These are phyloP conservation scores for Geotrichum klebahnii DNA, from an alignment of 1,139 yeast species.

Conservation along the genomic window DNA sequence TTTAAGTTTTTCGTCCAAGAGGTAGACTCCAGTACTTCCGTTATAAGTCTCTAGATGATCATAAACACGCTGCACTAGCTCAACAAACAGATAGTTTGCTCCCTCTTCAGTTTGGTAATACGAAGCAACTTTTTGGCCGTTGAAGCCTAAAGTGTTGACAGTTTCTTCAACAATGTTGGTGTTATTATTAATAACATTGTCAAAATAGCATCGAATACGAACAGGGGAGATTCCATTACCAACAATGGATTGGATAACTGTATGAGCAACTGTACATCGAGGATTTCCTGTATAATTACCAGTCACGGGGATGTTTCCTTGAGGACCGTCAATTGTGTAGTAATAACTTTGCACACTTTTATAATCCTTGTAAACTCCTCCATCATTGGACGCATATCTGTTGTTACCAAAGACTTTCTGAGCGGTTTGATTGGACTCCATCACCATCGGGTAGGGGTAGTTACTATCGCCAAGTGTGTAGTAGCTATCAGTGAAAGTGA, in stretches of 20 bases:
- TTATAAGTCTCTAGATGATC: neutral
- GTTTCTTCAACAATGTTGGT: neutral
- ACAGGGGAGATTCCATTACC: neutral
- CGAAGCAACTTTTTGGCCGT: neutral
- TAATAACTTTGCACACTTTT: neutral
- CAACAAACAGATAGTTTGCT: conserved; percentile 10
- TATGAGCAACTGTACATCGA: conserved; percentile 6
- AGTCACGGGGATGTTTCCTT: neutral
- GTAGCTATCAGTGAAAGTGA: neutral
- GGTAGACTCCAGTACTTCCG: neutral
- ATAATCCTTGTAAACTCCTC: neutral
- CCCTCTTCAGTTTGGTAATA: conserved; percentile 5
- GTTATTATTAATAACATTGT: neutral
- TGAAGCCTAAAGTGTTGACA: neutral
- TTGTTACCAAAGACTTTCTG: conserved; percentile 8
- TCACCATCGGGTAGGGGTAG: neutral
- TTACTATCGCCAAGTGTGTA: neutral
- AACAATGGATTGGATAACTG: neutral
- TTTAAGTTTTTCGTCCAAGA: neutral
- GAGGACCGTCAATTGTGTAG: conserved; percentile 3
- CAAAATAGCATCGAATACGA: conserved; percentile 1
- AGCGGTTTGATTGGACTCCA: neutral
- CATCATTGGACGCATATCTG: neutral
- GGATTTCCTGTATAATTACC: neutral
- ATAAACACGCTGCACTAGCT: neutral